Conservation (phyloP, 225 moss, liverwort and hornwort species). For the Bryum argenteum region DNA sequence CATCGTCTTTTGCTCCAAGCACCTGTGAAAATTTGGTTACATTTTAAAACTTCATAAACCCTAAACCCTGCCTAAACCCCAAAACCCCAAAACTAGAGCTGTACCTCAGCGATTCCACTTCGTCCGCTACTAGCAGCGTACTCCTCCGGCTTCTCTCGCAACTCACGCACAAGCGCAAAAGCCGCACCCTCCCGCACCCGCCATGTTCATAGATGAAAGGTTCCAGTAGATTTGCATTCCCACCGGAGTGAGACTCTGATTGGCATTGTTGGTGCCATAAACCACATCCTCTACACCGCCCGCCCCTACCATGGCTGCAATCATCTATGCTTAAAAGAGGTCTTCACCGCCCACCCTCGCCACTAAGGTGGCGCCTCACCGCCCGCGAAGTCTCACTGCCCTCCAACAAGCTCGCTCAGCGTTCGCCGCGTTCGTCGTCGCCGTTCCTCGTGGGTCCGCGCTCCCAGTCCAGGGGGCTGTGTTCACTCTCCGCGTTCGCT, state of each 20-base stretch:
- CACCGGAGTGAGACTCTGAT: slow-evolving; percentile 51
- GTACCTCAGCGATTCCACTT: slow-evolving; percentile 58
- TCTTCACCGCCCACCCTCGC: too few species aligned
- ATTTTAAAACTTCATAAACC: slow-evolving; percentile 11
- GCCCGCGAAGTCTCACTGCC: too few species aligned
- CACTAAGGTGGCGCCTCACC: too few species aligned
- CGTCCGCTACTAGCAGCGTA: slow-evolving; percentile 67
- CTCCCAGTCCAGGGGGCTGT: too few species aligned
- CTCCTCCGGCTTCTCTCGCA: slow-evolving; percentile 67
- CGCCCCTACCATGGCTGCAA: slow-evolving; percentile 20
- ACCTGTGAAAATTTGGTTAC: slow-evolving; percentile 36
- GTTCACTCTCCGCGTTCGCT: too few species aligned
- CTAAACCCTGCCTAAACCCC: slow-evolving; percentile 7
- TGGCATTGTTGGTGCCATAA: slow-evolving; percentile 20
- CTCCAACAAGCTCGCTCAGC: too few species aligned
- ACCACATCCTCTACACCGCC: slow-evolving; percentile 1
- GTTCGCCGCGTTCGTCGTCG: too few species aligned
- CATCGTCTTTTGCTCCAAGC: slow-evolving; percentile 75
- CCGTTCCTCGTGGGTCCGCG: too few species aligned
- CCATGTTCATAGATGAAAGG: slow-evolving; percentile 62
- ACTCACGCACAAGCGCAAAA: slow-evolving; percentile 72
- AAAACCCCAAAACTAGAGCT: background rate
- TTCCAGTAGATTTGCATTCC: slow-evolving; percentile 99
- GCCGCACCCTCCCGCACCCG: slow-evolving; percentile 82
- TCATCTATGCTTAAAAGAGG: too few species aligned